These are phyloP conservation scores for Capronia epimyces DNA, from an alignment of 2,329 filamentous ascomycete genomes.

Conservation along the genomic window DNA sequence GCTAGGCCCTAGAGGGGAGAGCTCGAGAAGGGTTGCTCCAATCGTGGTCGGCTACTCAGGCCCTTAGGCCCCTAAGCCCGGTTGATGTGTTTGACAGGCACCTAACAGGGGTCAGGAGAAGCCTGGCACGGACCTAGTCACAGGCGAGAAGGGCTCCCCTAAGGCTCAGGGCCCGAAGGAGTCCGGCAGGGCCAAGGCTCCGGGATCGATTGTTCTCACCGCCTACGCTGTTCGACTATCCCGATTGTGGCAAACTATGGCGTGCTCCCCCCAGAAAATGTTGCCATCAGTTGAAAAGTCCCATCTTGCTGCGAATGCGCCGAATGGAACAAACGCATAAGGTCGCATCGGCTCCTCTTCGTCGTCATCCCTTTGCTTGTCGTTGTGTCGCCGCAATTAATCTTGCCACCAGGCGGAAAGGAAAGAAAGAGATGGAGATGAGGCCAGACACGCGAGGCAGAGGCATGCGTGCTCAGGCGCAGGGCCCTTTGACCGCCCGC, in stretches of 20 bases:
- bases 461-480: no score
- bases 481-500: slow-evolving; percentile 9
- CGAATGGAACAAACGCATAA: slow-evolving; percentile 2
- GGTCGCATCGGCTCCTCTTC: not conserved
- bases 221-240: slow-evolving; percentile 9
- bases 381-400: not conserved
- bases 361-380: slow-evolving; percentile 1
- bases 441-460: not conserved
- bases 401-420: not conserved
- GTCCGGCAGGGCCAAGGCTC: no score
- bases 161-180: not conserved
- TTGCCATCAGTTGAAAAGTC: slow-evolving; percentile 11
- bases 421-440: not conserved
- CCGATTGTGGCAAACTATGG: slow-evolving; percentile 22
- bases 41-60: not conserved
- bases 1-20: no score
- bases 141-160: not conserved
- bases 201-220: slow-evolving; percentile 8
- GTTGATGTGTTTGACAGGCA: no score
- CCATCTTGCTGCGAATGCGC: not conserved
- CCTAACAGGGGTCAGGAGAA: not conserved
- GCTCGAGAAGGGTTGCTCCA: not conserved
- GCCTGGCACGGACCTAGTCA: not conserved
- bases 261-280: slow-evolving; percentile 19
- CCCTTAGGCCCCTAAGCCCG: no score